These are phyloP conservation scores for Komagataella phaffii DNA, from an alignment of 805 yeast species.

Conservation along the genomic window DNA sequence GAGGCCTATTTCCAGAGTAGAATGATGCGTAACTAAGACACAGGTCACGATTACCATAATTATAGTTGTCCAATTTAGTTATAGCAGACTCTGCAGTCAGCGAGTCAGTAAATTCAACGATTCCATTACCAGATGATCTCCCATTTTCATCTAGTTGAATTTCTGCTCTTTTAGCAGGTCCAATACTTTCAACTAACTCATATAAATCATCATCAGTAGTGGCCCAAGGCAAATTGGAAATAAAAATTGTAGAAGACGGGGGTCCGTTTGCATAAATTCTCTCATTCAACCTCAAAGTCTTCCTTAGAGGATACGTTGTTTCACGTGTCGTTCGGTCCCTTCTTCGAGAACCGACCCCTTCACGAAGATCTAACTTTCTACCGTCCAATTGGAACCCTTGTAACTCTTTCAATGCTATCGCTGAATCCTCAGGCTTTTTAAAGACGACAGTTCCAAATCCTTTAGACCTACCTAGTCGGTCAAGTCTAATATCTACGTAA, in stretches of 20 bases:
- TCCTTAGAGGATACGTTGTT: conserved; percentile 9
- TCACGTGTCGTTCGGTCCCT: conserved; percentile 3
- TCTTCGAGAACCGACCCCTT: conserved; percentile 32
- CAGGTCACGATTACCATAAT: conserved; percentile 72
- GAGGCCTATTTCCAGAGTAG: background rate
- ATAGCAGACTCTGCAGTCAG: conserved; percentile 68
- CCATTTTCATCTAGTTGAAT: conserved; percentile 50
- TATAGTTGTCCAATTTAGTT: conserved; percentile 61
- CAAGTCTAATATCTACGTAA: conserved; percentile 67
- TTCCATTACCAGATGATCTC: conserved; percentile 73
- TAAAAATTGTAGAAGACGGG: conserved; percentile 49
- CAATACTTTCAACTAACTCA: conserved; percentile 79
- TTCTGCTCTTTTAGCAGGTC: conserved; percentile 65
- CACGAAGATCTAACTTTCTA: conserved; percentile 66
- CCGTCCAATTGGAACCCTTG: conserved; percentile 67
- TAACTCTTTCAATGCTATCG: conserved; percentile 53
- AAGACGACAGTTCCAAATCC: conserved; percentile 81
- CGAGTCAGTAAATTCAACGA: conserved; percentile 56
- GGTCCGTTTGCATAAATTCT: conserved; percentile 52
- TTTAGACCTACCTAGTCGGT: conserved; percentile 60
- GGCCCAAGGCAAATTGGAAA: conserved; percentile 75
- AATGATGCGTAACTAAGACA: conserved; percentile 48
- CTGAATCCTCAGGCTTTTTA: conserved; percentile 52
- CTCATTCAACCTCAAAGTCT: conserved; percentile 46
- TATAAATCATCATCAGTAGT: conserved; percentile 77